Percentiles rank a stretch among this genome's conserved stretches.
These are phyloP conservation scores for Spencermartinsiella ligniputridi DNA, from an alignment of 1,139 yeast species.

Conservation along the genomic window DNA sequence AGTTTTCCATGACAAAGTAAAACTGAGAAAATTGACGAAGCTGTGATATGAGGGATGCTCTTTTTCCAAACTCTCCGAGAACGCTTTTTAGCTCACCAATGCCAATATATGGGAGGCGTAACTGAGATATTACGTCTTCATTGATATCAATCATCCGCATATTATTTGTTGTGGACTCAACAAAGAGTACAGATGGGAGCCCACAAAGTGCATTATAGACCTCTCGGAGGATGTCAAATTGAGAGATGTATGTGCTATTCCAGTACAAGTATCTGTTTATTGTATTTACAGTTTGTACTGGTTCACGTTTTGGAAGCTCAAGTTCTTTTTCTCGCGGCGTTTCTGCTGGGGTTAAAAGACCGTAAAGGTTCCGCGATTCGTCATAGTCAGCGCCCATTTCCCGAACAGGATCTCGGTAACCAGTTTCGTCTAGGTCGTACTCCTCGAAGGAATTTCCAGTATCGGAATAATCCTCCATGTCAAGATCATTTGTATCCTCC, in stretches of 20 bases:
- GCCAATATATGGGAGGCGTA: neutral
- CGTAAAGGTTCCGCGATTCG: neutral
- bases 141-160: neutral
- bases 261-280: neutral
- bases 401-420: neutral
- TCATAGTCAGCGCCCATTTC: too few relatives aligned
- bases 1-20: constrained; percentile 10
- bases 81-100: constrained; percentile 10
- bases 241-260: neutral
- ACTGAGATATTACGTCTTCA: neutral
- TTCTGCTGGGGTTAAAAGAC: neutral
- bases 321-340: neutral
- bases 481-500: constrained; percentile 6
- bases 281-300: neutral
- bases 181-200: constrained; percentile 12
- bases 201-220: constrained; percentile 17
- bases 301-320: neutral
- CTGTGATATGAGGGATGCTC: constrained; percentile 15
- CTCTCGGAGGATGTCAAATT: constrained; percentile 18
- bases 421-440: too few relatives aligned
- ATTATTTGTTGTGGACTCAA: neutral
- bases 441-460: too few relatives aligned
- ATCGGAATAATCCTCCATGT: neutral
- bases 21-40: constrained; percentile 17
- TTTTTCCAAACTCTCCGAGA: constrained; percentile 11